phyloP scores from a whole-genome alignment of 306 rosid species.

The Astragalus glycyphyllos region DNA sequence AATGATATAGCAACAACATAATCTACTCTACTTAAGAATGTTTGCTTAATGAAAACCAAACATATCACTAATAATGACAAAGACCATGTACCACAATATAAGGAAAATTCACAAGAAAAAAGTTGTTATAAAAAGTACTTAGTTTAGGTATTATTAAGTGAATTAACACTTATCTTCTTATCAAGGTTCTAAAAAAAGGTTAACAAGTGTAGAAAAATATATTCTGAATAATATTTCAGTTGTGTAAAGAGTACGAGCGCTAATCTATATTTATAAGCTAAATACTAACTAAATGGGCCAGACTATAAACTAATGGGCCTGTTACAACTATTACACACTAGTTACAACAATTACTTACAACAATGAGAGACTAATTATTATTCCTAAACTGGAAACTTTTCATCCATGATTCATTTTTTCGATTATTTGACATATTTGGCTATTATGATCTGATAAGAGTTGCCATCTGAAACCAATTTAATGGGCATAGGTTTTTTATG shows the following conservation, averaged over 20 bases:
- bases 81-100: too few species aligned
- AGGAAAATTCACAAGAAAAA: not conserved
- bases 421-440: not conserved
- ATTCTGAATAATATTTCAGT: not conserved
- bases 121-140: not conserved
- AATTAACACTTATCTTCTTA: not conserved
- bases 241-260: not conserved
- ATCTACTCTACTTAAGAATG: slow-evolving; percentile 2
- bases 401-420: not conserved
- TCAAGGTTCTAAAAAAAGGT: not conserved
- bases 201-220: not conserved
- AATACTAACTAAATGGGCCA: not conserved
- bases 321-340: not conserved
- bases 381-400: slow-evolving; percentile 6
- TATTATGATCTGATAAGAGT: not conserved
- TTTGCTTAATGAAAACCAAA: slow-evolving; percentile 19
- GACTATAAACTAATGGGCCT: not conserved
- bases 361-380: not conserved
- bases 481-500: slow-evolving; percentile 2
- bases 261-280: not conserved
- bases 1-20: slow-evolving; percentile 3
- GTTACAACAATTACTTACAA: not conserved
- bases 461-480: not conserved
- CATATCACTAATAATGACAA: too few species aligned
- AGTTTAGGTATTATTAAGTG: not conserved